Conservation (phyloP, 192 early-diverging fungal genomes). For the Lobosporangium transversale region DNA sequence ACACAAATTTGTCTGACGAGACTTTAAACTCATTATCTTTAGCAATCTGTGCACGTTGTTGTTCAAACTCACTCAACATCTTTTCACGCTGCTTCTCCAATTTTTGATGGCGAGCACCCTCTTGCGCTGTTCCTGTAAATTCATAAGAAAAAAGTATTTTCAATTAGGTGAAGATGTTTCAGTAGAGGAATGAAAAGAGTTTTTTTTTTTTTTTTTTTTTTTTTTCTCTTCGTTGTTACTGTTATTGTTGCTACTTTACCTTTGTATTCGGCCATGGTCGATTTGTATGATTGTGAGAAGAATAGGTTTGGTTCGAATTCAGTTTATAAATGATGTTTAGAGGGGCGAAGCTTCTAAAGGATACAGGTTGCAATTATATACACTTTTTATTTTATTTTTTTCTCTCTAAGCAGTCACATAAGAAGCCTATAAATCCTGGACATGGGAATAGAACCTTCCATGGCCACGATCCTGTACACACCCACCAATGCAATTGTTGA, state of each 20-base stretch:
- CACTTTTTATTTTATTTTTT: neutral
- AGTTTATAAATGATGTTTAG: too few species aligned
- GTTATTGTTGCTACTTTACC: too few species aligned
- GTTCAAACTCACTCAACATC: constrained; percentile 76
- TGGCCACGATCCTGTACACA: constrained; percentile 17
- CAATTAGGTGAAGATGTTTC: neutral
- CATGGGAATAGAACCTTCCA: constrained; percentile 25
- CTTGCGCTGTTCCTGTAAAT: constrained; percentile 41
- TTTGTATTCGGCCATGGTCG: constrained; percentile 55
- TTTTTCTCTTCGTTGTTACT: too few species aligned
- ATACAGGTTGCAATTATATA: too few species aligned
- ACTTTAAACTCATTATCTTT: constrained; percentile 78
- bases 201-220: too few species aligned
- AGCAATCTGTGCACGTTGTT: constrained; percentile 75
- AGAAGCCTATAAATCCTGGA: constrained; percentile 7
- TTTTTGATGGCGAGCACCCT: constrained; percentile 67
- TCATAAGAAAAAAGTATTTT: too few species aligned
- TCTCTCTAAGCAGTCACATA: neutral
- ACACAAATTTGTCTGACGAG: constrained; percentile 81
- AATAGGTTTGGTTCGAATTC: too few species aligned
- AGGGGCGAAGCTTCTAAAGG: neutral
- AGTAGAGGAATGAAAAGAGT: too few species aligned
- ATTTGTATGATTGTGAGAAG: too few species aligned
- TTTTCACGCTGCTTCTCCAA: constrained; percentile 77
- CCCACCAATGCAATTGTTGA: constrained; percentile 24